A percentile compares a stretch with the other conserved stretches of the same genome.
Conservation (phyloP, 192 early-diverging fungal genomes). For the Phycomyces nitens region DNA sequence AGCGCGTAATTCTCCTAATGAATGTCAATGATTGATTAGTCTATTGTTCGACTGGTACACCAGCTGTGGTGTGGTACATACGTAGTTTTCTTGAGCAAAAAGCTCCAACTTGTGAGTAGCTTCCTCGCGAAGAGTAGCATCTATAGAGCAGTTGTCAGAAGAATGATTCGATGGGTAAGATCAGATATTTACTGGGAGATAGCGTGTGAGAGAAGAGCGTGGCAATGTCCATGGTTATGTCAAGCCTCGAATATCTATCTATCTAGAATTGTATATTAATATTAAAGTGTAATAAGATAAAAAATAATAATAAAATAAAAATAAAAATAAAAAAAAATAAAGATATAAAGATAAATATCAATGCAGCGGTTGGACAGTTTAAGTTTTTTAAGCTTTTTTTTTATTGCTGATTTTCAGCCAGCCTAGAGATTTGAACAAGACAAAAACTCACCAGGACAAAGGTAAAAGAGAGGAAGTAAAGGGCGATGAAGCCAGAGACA, state of each 20-base stretch:
- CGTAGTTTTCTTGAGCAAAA: conserved; percentile 77
- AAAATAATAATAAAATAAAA: not conserved
- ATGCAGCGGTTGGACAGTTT: not conserved
- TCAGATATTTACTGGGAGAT: conserved; percentile 54
- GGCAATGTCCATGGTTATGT: conserved; percentile 55
- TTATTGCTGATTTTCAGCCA: not conserved
- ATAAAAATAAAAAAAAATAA: not conserved
- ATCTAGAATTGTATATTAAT: not conserved
- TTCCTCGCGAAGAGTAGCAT: conserved; percentile 75
- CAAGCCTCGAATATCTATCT: not conserved
- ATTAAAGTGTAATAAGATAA: not conserved
- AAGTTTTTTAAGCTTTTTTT: not conserved
- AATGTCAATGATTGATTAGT: conserved; percentile 6
- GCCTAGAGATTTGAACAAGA: not conserved
- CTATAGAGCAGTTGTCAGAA: conserved; percentile 33
- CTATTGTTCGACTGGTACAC: not conserved
- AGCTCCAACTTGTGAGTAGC: conserved; percentile 73
- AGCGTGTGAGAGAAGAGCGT: conserved; percentile 78
- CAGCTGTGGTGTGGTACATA: conserved; percentile 50
- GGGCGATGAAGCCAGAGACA: not conserved
- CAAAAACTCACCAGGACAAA: not conserved
- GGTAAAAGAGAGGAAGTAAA: not conserved
- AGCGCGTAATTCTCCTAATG: conserved; percentile 62
- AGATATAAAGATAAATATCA: not conserved
- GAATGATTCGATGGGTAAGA: not conserved